A percentile compares a stretch with the other conserved stretches of the same genome.
Conservation (phyloP, 129 eudicot genomes). For the Cynara cardunculus region DNA sequence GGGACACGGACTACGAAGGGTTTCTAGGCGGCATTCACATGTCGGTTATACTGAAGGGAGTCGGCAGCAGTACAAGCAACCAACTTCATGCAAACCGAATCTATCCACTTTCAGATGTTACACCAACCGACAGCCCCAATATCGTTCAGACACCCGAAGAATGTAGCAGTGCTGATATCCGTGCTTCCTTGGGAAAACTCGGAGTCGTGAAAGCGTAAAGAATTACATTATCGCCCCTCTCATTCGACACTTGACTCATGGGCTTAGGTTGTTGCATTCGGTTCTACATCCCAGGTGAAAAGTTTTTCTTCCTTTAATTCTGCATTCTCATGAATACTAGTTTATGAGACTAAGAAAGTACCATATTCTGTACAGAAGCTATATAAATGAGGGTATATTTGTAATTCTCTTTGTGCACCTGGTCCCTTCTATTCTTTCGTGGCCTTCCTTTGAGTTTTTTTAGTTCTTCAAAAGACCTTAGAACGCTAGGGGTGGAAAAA, state of each 20-base stretch:
- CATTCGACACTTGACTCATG: background rate
- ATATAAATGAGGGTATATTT: conserved; percentile 21
- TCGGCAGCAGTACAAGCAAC: conserved; percentile 48
- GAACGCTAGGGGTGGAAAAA: too few relatives aligned
- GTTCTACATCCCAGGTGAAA: background rate
- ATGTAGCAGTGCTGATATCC: conserved; percentile 52
- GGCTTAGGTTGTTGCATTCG: background rate
- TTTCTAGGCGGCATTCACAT: conserved; percentile 91
- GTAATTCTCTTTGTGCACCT: background rate
- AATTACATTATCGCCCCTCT: background rate
- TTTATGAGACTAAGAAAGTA: conserved; percentile 5
- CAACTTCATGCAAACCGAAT: conserved; percentile 74
- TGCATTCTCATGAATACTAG: conserved; percentile 12
- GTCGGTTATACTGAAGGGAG: conserved; percentile 74
- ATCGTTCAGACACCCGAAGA: conserved; percentile 47
- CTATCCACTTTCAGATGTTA: conserved; percentile 87
- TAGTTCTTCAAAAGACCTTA: too few relatives aligned
- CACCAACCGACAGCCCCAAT: conserved; percentile 60
- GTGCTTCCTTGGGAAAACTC: conserved; percentile 45
- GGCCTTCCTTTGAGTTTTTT: background rate
- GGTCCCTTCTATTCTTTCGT: too few relatives aligned
- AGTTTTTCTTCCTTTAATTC: conserved; percentile 4
- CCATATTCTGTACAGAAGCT: conserved; percentile 26
- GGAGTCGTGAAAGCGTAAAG: conserved; percentile 39
- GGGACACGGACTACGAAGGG: conserved; percentile 95